Percentiles rank a stretch among this genome's conserved stretches.
Evolutionary conservation across 768 basidiomycete species (phyloP).

Genomic region (Phylloporus rhodoxanthus): DNA sequence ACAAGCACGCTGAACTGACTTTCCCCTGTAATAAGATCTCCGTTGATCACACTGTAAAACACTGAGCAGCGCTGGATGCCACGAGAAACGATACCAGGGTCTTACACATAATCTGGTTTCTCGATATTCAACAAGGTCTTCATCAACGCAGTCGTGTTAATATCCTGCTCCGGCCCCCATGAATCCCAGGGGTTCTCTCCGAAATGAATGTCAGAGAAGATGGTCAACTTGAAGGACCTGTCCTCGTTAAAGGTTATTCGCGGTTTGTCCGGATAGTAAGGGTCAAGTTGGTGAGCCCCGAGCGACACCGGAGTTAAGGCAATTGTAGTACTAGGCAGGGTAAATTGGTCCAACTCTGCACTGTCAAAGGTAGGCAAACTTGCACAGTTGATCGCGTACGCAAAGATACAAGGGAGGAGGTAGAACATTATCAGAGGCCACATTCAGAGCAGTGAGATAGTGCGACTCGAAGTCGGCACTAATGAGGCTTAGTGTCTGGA

Average conservation of each 20-base stretch:
- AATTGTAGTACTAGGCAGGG: neutral
- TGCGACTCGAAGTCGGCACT: too few relatives aligned
- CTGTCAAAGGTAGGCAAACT: neutral
- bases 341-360: neutral
- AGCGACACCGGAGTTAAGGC: neutral
- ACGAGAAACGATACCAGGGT: neutral
- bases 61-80: neutral
- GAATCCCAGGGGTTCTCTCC: constrained; percentile 69
- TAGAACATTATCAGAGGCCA: neutral
- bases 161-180: constrained; percentile 65
- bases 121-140: constrained; percentile 49
- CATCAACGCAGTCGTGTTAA: constrained; percentile 57
- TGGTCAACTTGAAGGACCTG: constrained; percentile 64
- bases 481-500: too few relatives aligned
- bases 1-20: constrained; percentile 29
- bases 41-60: constrained; percentile 54
- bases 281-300: constrained; percentile 24
- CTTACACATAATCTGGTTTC: constrained; percentile 65
- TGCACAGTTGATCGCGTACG: constrained; percentile 14
- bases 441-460: too few relatives aligned
- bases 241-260: constrained; percentile 51
- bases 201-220: constrained; percentile 72
- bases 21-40: constrained; percentile 71
- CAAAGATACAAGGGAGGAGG: constrained; percentile 7
- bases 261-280: constrained; percentile 42